Conservation (phyloP, 805 yeast genomes). For the Wickerhamiella azyma region DNA sequence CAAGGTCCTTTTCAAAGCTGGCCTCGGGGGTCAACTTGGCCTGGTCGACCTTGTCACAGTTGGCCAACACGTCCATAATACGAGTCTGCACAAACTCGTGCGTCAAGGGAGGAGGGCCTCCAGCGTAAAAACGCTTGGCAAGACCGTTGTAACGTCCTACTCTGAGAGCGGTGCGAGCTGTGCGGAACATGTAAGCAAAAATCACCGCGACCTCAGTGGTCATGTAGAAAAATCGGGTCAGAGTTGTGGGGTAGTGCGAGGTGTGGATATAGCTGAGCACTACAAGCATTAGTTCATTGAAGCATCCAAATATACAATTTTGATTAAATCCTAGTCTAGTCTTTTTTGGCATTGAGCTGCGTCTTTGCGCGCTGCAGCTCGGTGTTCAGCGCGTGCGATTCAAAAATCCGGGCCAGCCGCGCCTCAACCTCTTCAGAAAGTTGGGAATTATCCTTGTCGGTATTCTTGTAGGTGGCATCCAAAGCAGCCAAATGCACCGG, state of each 20-base stretch:
- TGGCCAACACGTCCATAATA: constrained; percentile 60
- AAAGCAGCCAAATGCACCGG: constrained; percentile 16
- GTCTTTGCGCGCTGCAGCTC: constrained; percentile 17
- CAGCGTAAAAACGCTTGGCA: constrained; percentile 5
- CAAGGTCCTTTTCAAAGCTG: constrained; percentile 41
- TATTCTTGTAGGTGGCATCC: constrained; percentile 4
- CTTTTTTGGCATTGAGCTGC: constrained; percentile 7
- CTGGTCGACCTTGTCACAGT: constrained; percentile 41
- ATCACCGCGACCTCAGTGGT: not conserved
- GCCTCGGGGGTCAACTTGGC: constrained; percentile 30
- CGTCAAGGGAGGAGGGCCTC: constrained; percentile 44
- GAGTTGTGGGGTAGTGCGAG: too few relatives aligned
- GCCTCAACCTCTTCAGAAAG: too few relatives aligned
- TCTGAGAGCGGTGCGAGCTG: constrained; percentile 2
- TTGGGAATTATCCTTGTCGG: too few relatives aligned
- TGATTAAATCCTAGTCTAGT: too few relatives aligned
- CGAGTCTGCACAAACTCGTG: constrained; percentile 70
- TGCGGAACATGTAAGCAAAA: constrained; percentile 4
- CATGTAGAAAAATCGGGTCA: not conserved
- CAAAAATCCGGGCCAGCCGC: constrained; percentile 10
- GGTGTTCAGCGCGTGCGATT: constrained; percentile 6
- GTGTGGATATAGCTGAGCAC: too few relatives aligned
- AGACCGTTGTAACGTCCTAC: too few relatives aligned
- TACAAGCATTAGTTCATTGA: too few relatives aligned
- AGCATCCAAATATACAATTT: too few relatives aligned